Percentiles rank a stretch among this genome's conserved stretches.
Conservation (phyloP, 192 early-diverging fungal genomes). For the Backusella sp. region DNA sequence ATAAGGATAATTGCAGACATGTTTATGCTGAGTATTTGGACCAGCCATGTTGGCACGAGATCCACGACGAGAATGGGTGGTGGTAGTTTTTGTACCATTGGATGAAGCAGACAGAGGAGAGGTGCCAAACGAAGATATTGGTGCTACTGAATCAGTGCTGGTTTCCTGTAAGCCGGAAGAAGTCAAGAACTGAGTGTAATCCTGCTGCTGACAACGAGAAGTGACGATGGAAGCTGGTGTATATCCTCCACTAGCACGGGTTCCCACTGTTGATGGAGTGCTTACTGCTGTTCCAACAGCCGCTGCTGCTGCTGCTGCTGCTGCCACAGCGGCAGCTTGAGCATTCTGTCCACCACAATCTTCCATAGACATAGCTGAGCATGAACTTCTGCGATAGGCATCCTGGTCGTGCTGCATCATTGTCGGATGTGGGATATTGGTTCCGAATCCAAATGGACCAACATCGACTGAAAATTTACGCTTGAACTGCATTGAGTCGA, state of each 20-base stretch:
- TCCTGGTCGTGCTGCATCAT: slow-evolving; percentile 19
- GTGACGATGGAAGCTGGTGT: background rate
- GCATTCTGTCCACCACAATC: slow-evolving; percentile 9
- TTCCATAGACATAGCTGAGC: slow-evolving; percentile 28
- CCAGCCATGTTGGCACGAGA: slow-evolving; percentile 19
- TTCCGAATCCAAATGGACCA: slow-evolving; percentile 31
- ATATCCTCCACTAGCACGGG: background rate
- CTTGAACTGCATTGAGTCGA: slow-evolving; percentile 30
- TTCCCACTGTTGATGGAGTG: slow-evolving; percentile 16
- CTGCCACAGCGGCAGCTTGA: background rate
- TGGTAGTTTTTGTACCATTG: background rate
- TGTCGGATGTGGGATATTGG: slow-evolving; percentile 18
- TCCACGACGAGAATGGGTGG: background rate
- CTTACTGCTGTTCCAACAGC: slow-evolving; percentile 13
- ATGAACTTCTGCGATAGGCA: slow-evolving; percentile 31
- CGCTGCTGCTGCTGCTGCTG: slow-evolving; percentile 32
- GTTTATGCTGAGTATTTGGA: slow-evolving; percentile 34
- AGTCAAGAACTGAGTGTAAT: slow-evolving; percentile 22
- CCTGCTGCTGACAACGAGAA: background rate
- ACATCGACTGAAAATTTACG: slow-evolving; percentile 37
- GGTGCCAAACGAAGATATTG: background rate
- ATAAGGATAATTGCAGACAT: slow-evolving; percentile 45
- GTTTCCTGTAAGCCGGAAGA: slow-evolving; percentile 9
- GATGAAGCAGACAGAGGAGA: background rate
- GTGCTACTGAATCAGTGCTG: background rate